Conservation (phyloP, 2,329 filamentous ascomycete species). For the Cephalotrichum gorgonifer region DNA sequence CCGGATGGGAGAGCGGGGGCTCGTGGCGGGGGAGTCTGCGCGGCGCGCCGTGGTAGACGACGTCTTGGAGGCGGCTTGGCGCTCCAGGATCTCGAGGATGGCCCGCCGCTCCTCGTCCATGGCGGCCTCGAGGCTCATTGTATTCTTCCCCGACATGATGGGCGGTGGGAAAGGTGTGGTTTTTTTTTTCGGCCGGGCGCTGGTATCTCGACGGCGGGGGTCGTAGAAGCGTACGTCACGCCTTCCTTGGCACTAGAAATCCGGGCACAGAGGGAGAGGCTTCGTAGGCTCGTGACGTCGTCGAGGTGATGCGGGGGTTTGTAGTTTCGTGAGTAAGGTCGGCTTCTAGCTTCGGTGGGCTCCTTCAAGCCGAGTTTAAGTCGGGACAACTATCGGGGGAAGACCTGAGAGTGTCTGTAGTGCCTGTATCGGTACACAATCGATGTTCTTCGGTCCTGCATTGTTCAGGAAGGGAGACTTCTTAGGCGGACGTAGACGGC, state of each 20-base stretch:
- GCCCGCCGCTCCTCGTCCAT: constrained; percentile 69
- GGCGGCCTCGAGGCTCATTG: constrained; percentile 67
- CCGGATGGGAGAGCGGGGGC: constrained; percentile 55
- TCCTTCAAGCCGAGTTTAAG: background rate
- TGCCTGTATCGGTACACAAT: too few relatives aligned
- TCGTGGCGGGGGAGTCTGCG: constrained; percentile 43
- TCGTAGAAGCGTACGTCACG: too few relatives aligned
- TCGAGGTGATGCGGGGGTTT: too few relatives aligned
- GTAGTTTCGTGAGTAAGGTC: too few relatives aligned
- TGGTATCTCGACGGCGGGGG: too few relatives aligned
- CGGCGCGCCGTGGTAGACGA: constrained; percentile 23
- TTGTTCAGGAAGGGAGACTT: background rate
- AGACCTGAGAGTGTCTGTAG: background rate
- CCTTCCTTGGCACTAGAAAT: too few relatives aligned
- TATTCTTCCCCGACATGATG: background rate
- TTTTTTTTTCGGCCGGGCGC: background rate
- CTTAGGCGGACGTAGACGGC: background rate
- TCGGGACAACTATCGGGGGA: background rate
- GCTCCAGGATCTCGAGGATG: constrained; percentile 59
- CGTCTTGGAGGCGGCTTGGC: constrained; percentile 21
- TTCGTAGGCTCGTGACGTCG: too few relatives aligned
- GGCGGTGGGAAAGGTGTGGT: background rate
- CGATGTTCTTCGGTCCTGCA: background rate
- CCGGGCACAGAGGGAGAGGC: too few relatives aligned
- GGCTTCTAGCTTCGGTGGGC: too few relatives aligned